A percentile compares a stretch with the other conserved stretches of the same genome.
Conservation (phyloP, 129 eudicot genomes). For the Smallanthus sonchifolius region DNA sequence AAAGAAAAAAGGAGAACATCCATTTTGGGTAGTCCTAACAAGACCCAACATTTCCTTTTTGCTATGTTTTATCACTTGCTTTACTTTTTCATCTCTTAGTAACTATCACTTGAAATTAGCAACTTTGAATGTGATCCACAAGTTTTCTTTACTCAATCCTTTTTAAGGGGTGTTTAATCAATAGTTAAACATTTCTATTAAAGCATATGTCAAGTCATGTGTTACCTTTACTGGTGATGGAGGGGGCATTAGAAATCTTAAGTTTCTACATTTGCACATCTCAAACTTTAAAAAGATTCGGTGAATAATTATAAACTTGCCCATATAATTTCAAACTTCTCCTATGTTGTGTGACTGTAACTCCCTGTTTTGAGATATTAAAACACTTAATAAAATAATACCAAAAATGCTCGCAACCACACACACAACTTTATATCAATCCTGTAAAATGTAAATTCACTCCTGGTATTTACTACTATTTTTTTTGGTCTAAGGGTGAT, state of each 20-base stretch:
- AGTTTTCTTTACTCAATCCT: not conserved
- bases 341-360: not conserved
- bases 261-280: not conserved
- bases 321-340: not conserved
- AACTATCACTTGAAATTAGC: not conserved
- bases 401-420: not conserved
- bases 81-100: not conserved
- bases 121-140: not conserved
- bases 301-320: not conserved
- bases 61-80: not conserved
- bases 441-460: not conserved
- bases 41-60: not conserved
- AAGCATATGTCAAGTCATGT: not conserved
- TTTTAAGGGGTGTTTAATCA: slow-evolving; percentile 1
- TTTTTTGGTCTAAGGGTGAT: not conserved
- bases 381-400: not conserved
- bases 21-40: too few species aligned
- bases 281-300: not conserved
- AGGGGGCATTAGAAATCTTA: not conserved
- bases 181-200: not conserved
- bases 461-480: not conserved
- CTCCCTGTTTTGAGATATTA: not conserved
- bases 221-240: not conserved
- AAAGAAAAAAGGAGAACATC: not conserved
- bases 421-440: not conserved